Evolutionary conservation across 768 basidiomycete species (phyloP).

Genomic region (Serendipita indica): DNA sequence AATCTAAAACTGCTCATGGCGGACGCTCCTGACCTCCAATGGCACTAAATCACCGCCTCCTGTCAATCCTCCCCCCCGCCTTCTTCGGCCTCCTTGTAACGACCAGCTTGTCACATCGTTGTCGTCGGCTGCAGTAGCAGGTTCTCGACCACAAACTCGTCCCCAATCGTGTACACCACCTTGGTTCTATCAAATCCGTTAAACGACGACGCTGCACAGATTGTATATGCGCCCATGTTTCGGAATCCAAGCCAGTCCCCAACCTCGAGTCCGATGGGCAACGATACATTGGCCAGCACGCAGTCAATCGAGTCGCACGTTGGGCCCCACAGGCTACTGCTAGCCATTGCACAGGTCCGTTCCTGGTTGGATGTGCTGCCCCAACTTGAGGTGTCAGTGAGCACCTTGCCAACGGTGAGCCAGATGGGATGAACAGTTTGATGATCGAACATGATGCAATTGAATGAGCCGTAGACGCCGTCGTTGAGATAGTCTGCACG

Average conservation of each 20-base stretch:
- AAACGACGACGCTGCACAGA: constrained; percentile 92
- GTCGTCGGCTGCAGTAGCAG: not conserved
- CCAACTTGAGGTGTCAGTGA: no score
- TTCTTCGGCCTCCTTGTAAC: constrained; percentile 2
- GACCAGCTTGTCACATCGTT: not conserved
- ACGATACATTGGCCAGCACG: constrained; percentile 47
- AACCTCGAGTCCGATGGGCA: constrained; percentile 59
- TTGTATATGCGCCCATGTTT: constrained; percentile 98
- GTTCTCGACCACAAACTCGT: constrained; percentile 26
- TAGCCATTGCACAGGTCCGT: not conserved
- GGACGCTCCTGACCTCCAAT: no score
- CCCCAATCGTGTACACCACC: constrained; percentile 63
- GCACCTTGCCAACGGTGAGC: constrained; percentile 22
- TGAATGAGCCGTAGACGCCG: constrained; percentile 94
- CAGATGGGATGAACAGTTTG: constrained; percentile 68
- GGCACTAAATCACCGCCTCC: no score
- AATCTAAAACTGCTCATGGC: constrained; percentile 2
- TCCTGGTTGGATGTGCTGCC: not conserved
- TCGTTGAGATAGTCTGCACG: constrained; percentile 95
- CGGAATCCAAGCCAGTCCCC: constrained; percentile 98
- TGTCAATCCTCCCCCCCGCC: not conserved
- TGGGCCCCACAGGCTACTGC: constrained; percentile 88
- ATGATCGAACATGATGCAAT: constrained; percentile 96
- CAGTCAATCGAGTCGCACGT: constrained; percentile 98
- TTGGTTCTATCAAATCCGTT: constrained; percentile 77